Evolutionary conservation across 1,284 basidiomycete genomes (phyloP), one percentile per base, ranked within the genome.

Genomic region (Mycosarcoma mackinlayi): DNA sequence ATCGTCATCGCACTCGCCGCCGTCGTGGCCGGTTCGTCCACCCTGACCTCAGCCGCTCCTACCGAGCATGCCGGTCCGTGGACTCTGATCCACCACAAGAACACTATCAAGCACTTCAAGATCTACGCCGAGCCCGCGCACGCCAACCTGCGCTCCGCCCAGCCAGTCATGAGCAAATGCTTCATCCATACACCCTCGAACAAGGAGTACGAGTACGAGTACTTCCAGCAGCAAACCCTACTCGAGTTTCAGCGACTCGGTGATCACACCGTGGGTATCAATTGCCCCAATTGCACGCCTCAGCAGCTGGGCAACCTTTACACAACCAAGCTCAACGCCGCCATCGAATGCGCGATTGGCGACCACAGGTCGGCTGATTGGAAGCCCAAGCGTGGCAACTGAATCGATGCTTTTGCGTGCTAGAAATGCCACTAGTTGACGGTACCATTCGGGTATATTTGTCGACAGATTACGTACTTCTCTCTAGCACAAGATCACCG

Each of bases 201-300:
- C 42, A 40, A 28, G 45, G 19, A 35, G 7, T 30, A 16, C 11
- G 35, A 31, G 9, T 42, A 41, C 27, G 1, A 44, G 4, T 16
- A 18, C 16, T 53, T 58, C 21, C 19, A 1, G 2, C 4, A 44
- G 27, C 25, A 21, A 27, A 2, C 23, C 1, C 8, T 28, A 1
- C 45, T 56, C 14, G 45, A 61, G 23, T 67, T 67, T 44, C 41
- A 61, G 39, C 23, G 39, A 24, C n/a, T 67, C 4, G 28, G 45
- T 35, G 16, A 3, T 14, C 38, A 57, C 31, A 34, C 24, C 10
- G 37, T 67, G 7, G 42, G 39, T 10, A 45, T 41, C 38, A 67
- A 61, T 45, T 61, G 64, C 42, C 49, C 56, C 49, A 23, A 61
- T 18, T 67, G 64, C 54, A 28, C 34, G 2, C 37, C 47, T 6